Conservation (phyloP, 75 land plant genomes). For the Isoetes taiwanensis region DNA sequence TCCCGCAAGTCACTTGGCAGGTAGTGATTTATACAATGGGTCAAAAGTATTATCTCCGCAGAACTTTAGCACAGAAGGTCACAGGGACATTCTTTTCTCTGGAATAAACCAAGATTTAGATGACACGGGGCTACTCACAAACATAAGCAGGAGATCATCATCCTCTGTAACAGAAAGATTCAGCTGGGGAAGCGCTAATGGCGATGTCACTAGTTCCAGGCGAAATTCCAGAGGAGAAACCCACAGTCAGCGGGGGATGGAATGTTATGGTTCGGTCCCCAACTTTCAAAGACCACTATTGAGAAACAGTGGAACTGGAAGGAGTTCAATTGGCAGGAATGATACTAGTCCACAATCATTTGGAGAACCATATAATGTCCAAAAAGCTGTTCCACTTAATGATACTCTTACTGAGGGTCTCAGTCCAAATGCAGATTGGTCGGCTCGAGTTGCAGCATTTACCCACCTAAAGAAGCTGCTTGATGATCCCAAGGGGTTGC, state of each 20-base stretch:
- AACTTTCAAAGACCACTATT: slow-evolving; percentile 86
- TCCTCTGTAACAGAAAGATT: slow-evolving; percentile 43
- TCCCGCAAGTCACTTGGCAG: no score
- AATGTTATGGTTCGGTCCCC: slow-evolving; percentile 45
- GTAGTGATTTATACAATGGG: no score
- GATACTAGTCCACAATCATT: slow-evolving; percentile 50
- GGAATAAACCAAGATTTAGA: no score
- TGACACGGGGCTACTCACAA: no score
- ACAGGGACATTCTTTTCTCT: no score
- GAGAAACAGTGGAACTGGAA: slow-evolving; percentile 45
- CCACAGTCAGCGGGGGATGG: slow-evolving; percentile 34
- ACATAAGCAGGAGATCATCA: no score
- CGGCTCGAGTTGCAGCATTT: slow-evolving; percentile 87
- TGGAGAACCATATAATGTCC: slow-evolving; percentile 51
- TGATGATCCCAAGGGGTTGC: slow-evolving; percentile 79
- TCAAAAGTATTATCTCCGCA: no score
- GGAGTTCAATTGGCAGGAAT: slow-evolving; percentile 44
- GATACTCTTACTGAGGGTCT: slow-evolving; percentile 94
- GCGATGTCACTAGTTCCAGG: slow-evolving; percentile 39
- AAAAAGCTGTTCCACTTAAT: slow-evolving; percentile 75
- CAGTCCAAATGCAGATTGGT: slow-evolving; percentile 87
- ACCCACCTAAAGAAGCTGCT: slow-evolving; percentile 60
- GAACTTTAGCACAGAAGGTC: no score
- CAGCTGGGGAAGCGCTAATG: slow-evolving; percentile 38
- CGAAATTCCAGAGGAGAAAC: slow-evolving; percentile 24